Base-by-base conservation (phyloP, 345 rosid genomes). In the Eutrema yunnanense region DNA sequence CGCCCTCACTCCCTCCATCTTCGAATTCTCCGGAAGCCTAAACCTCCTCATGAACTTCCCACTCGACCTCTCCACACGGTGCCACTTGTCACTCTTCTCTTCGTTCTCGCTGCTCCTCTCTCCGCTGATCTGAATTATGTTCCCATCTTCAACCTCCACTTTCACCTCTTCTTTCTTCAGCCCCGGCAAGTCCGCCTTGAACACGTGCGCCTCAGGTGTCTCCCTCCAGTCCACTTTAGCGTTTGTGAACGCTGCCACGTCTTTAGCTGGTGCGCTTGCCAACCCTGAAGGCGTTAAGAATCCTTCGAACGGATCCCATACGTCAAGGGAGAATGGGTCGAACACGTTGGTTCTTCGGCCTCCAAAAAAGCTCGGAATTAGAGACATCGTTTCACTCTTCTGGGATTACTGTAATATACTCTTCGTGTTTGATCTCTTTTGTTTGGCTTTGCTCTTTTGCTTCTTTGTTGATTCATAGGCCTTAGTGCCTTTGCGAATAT, bases 1-100 rank as follows among this genome's bases (percentile, higher is more conserved):
- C 0, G 81, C 84, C 22, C 44, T 81, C 12, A 71, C 75, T 22
- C 74, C 68, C 8, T 81, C 84, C 59, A 56, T 16, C 56, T 67
- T 74, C 0, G 79, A 65, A 52, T 74, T 74, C 53, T 78, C 81
- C 0, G 75, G 78, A 38, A 80, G 1, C 68, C 78, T 73, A 49
- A 80, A 80, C 69, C 78, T 72, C 71, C 83, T 69, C 73, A 59
- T 6, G n/a, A 77, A 80, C 76, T 77, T 77, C 16, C 83, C 83
- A 19, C 60, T 65, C 2, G 69, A 40, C 53, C 78, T 62, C 71
- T 80, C 82, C 52, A 75, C 74, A 8, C 82, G 79, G 67, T 77
- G 83, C 83, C 83, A 80, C 78, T 51, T 73, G 52, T 80, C 82
- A 54, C 14, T 81, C 78, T 74, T 78, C 69, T 81, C 80, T 36